phyloP scores from a whole-genome alignment of 164 flowering plant genomes.

The Tetracentron sinense region DNA sequence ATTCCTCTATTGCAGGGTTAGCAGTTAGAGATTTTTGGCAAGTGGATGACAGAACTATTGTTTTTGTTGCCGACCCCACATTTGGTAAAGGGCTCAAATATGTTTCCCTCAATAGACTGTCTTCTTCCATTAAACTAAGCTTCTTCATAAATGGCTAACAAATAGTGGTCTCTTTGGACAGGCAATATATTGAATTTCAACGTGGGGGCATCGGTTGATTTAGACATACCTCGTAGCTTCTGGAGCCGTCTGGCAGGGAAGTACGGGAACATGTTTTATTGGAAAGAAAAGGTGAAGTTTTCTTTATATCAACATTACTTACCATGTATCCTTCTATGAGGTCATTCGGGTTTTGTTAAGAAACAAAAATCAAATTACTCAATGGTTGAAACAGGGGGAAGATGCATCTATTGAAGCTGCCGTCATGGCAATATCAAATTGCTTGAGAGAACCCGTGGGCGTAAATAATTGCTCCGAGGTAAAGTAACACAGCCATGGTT shows the following conservation, averaged over 20 bases:
- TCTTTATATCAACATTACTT: neutral
- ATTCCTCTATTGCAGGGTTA: slow-evolving; percentile 52
- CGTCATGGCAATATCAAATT: slow-evolving; percentile 81
- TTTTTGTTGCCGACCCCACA: slow-evolving; percentile 94
- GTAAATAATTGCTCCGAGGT: slow-evolving; percentile 78
- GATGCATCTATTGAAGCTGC: slow-evolving; percentile 95
- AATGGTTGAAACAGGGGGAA: slow-evolving; percentile 63
- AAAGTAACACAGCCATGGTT: slow-evolving; percentile 24
- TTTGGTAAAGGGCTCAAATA: slow-evolving; percentile 50
- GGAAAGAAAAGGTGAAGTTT: slow-evolving; percentile 84
- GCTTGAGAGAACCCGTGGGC: slow-evolving; percentile 88
- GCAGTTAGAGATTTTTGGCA: slow-evolving; percentile 90
- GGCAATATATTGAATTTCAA: slow-evolving; percentile 92
- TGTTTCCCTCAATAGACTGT: neutral
- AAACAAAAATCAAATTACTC: no score
- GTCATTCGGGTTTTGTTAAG: neutral
- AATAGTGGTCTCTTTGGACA: slow-evolving; percentile 20
- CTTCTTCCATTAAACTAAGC: slow-evolving; percentile 1
- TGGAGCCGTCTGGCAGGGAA: slow-evolving; percentile 95
- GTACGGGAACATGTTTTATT: slow-evolving; percentile 92
- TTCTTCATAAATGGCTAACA: slow-evolving; percentile 1
- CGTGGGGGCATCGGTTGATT: slow-evolving; percentile 80
- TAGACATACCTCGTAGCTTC: slow-evolving; percentile 90
- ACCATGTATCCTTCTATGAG: neutral
- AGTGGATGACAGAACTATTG: slow-evolving; percentile 93